phyloP scores from a whole-genome alignment of 2,329 filamentous ascomycete genomes.

The Clonostachys rhizophaga region DNA sequence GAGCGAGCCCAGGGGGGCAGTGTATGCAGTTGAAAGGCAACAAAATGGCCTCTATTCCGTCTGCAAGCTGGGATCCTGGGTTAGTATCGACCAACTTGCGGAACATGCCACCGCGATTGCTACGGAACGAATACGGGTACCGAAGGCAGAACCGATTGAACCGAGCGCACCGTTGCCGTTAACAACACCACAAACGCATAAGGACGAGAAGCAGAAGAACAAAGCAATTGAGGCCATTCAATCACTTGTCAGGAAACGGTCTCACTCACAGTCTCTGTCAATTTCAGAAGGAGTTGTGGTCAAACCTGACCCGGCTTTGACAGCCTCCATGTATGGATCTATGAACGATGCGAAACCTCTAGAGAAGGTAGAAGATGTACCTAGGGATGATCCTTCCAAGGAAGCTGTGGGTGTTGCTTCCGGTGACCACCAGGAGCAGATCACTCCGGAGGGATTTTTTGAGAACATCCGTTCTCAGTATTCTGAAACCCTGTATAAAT shows the following conservation, averaged over 20 bases:
- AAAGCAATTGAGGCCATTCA: conserved; percentile 61
- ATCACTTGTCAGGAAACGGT: conserved; percentile 51
- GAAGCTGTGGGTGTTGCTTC: no score
- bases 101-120: conserved; percentile 36
- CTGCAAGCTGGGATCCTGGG: conserved; percentile 64
- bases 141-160: conserved; percentile 1
- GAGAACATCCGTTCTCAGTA: conserved; percentile 55
- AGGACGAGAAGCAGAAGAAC: conserved; percentile 48
- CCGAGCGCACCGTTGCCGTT: conserved; percentile 13
- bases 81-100: conserved; percentile 51
- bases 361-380: no score
- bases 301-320: no score
- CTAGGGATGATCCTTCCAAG: no score
- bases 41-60: conserved; percentile 57
- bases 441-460: conserved; percentile 46
- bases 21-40: conserved; percentile 65
- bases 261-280: conserved; percentile 36
- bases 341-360: no score
- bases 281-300: conserved; percentile 15
- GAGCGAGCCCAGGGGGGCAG: conserved; percentile 44
- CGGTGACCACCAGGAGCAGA: no score
- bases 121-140: conserved; percentile 17
- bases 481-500: conserved; percentile 56
- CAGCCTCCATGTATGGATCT: no score
- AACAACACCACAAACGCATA: conserved; percentile 40